phyloP scores from a whole-genome alignment of 768 basidiomycete species.

The Boletus subparvulus region DNA sequence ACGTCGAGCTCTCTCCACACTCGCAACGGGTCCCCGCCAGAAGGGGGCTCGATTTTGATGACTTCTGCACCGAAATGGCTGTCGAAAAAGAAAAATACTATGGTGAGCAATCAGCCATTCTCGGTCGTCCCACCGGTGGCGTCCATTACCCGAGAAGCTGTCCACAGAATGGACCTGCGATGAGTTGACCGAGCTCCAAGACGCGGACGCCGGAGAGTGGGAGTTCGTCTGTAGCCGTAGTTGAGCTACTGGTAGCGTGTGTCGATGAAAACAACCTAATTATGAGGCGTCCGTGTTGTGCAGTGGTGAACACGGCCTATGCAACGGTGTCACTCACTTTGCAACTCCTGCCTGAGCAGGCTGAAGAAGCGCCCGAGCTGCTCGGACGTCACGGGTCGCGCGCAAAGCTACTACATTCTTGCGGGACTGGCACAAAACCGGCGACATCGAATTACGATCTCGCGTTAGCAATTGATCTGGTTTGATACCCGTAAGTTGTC shows the following conservation, averaged over 20 bases:
- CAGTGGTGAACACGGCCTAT: background rate
- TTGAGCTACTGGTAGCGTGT: background rate
- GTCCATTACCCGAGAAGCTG: slow-evolving; percentile 61
- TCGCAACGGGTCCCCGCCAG: slow-evolving; percentile 62
- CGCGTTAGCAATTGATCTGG: background rate
- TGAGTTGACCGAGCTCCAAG: slow-evolving; percentile 67
- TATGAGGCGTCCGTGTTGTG: background rate
- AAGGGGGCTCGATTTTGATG: slow-evolving; percentile 69
- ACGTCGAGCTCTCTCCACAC: slow-evolving; percentile 71
- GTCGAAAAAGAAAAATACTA: background rate
- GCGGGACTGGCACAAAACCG: background rate
- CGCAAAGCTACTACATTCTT: background rate
- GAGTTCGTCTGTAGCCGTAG: slow-evolving; percentile 34
- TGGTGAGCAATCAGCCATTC: background rate
- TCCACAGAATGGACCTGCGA: slow-evolving; percentile 72
- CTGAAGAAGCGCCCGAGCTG: background rate
- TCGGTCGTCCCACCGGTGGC: background rate
- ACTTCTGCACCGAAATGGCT: slow-evolving; percentile 74
- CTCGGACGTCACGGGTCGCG: background rate
- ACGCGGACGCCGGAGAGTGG: slow-evolving; percentile 64
- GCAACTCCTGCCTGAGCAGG: background rate
- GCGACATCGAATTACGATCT: background rate
- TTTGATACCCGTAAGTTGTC: too few relatives aligned
- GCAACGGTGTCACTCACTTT: slow-evolving; percentile 2
- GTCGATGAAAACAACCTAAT: slow-evolving; percentile 17